These are phyloP conservation scores for Hansfordia pulvinata DNA, from an alignment of 2,329 filamentous ascomycete species.

Conservation along the genomic window DNA sequence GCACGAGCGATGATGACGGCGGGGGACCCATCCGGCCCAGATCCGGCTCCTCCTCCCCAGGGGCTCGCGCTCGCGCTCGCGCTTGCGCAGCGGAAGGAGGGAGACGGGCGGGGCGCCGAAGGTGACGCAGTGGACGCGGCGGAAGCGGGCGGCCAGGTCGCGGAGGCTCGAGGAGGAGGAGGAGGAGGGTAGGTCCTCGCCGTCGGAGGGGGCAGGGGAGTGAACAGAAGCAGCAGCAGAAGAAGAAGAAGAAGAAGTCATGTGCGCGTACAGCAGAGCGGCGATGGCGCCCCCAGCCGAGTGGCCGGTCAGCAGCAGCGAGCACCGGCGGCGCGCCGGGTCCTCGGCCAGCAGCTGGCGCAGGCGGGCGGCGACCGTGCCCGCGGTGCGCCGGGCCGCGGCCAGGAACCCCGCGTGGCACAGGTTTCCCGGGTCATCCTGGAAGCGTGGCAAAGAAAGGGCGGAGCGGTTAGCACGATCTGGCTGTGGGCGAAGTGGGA, in stretches of 20 bases:
- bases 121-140: conserved; percentile 69
- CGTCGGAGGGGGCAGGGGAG: conserved; percentile 61
- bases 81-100: conserved; percentile 52
- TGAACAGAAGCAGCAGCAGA: conserved; percentile 38
- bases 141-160: conserved; percentile 55
- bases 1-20: no score
- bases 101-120: conserved; percentile 76
- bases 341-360: conserved; percentile 59
- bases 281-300: conserved; percentile 79
- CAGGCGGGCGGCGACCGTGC: conserved; percentile 57
- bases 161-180: conserved; percentile 54
- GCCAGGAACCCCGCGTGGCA: conserved; percentile 73
- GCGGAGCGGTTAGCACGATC: no score
- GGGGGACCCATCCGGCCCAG: no score
- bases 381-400: conserved; percentile 63
- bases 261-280: conserved; percentile 66
- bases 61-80: no score
- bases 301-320: conserved; percentile 73
- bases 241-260: conserved; percentile 56
- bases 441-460: conserved; percentile 1
- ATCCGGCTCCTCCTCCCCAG: no score
- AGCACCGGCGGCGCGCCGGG: conserved; percentile 49
- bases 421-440: conserved; percentile 61
- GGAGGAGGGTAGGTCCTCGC: no score
- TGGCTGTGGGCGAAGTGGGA: no score